Evolutionary conservation across 768 basidiomycete species (phyloP), one percentile per base, ranked within the genome.

Genomic region (Baorangia bicolor): DNA sequence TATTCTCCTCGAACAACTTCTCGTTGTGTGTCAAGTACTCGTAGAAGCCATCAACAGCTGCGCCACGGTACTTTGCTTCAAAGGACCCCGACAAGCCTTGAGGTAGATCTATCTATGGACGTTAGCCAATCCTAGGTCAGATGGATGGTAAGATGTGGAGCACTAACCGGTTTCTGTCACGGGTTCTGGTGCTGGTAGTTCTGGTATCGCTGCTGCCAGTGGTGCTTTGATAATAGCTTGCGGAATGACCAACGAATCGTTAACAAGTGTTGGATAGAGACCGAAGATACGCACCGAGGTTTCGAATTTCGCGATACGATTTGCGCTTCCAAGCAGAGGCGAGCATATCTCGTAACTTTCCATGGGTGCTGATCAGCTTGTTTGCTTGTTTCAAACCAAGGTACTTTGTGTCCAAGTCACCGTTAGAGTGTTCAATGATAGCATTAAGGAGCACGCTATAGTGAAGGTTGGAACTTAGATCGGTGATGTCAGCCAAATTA

Each of bases 291-390:
- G 13, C 0, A 59, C 57, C 49, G 13, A 57, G 58, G 46, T 48
- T 59, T 33, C 55, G 55, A 44, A 57, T 57, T n/a, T 59, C 40
- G 46, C 37, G 30, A 10, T 44, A 52, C 6, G 49, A 49, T 23
- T 38, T 57, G 4, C 9, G 16, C n/a, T 11, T 10, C 55, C 58
- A 58, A 8, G 58, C 58, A 2, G 41, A 28, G 1, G 4, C 1
- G 1, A 58, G 55, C 40, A 52, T 35, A 1, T 1, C 9, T 0
- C 11, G 14, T 9, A 58, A 34, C 6, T 47, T 49, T 4, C 10
- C 57, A 12, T 57, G 12, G 11, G 21, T 27, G 0, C 31, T 21
- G 28, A 59, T 28, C 21, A 46, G 5, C 1, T 13, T 16, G 12
- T 3, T 12, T 1, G 8, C 37, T 5, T 45, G 18, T 5, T 0